A percentile compares a stretch with the other conserved stretches of the same genome.
phyloP scores from a whole-genome alignment of 2,329 filamentous ascomycete species.

The Cladosporium sp. region DNA sequence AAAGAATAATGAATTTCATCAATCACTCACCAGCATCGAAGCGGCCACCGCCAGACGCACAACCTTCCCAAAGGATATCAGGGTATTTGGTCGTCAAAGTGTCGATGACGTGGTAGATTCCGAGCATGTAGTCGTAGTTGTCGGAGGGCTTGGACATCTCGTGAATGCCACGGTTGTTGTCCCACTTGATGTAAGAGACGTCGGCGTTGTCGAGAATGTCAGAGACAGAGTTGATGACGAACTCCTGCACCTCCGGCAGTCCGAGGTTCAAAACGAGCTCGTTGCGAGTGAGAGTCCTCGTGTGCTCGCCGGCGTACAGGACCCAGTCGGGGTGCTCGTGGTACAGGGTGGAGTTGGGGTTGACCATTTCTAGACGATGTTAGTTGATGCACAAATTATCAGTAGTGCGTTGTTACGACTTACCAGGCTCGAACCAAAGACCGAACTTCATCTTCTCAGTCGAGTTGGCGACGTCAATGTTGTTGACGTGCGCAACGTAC shows the following conservation, averaged over 20 bases:
- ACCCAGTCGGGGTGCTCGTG: slow-evolving; percentile 61
- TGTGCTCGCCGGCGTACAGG: slow-evolving; percentile 53
- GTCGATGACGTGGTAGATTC: slow-evolving; percentile 60
- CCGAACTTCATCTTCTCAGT: slow-evolving; percentile 55
- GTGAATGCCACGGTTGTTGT: slow-evolving; percentile 63
- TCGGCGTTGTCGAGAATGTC: slow-evolving; percentile 51
- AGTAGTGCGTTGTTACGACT: not conserved
- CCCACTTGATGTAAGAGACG: slow-evolving; percentile 63
- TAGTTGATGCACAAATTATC: not conserved
- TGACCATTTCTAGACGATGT: slow-evolving; percentile 55
- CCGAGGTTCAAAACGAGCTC: slow-evolving; percentile 61
- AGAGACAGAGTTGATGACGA: slow-evolving; percentile 54
- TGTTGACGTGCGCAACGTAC: slow-evolving; percentile 47
- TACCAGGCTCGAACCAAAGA: slow-evolving; percentile 59
- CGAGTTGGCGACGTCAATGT: slow-evolving; percentile 45
- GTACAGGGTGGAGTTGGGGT: slow-evolving; percentile 59
- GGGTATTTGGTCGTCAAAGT: slow-evolving; percentile 57
- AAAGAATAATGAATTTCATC: slow-evolving; percentile 62
- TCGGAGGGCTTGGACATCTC: slow-evolving; percentile 53
- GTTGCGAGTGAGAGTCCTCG: slow-evolving; percentile 52
- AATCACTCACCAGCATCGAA: slow-evolving; percentile 50
- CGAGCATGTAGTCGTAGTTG: slow-evolving; percentile 59
- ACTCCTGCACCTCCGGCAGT: slow-evolving; percentile 59
- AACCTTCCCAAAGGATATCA: slow-evolving; percentile 62
- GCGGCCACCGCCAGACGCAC: slow-evolving; percentile 60